Conservation (phyloP, 2,329 filamentous ascomycete genomes). For the Claviceps arundinis region DNA sequence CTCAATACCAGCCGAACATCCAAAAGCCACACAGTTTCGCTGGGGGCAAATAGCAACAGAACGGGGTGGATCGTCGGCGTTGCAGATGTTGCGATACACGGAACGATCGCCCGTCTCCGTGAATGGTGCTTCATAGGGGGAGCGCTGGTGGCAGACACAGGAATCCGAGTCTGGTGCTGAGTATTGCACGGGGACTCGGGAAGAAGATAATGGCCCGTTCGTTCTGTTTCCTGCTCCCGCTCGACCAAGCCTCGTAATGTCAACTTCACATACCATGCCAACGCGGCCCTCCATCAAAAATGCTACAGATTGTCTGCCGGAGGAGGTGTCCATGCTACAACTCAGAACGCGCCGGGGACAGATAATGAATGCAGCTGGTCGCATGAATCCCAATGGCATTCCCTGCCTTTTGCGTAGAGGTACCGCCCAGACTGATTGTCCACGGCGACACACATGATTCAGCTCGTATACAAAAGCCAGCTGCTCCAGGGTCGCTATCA, state of each 20-base stretch:
- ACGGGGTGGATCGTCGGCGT: conserved; percentile 47
- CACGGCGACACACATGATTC: conserved; percentile 21
- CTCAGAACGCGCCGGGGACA: conserved; percentile 45
- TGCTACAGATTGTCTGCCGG: conserved; percentile 39
- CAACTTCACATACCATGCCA: conserved; percentile 47
- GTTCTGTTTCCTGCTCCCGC: conserved; percentile 2
- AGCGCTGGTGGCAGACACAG: conserved; percentile 15
- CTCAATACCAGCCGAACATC: conserved; percentile 48
- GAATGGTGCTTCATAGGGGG: conserved; percentile 12
- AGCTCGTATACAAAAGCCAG: conserved; percentile 43
- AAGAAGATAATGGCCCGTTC: neutral
- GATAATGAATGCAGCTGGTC: conserved; percentile 36
- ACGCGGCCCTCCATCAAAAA: conserved; percentile 45
- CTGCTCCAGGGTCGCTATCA: conserved; percentile 40
- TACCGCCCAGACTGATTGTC: conserved; percentile 13
- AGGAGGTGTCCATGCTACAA: conserved; percentile 50
- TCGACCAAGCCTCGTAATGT: conserved; percentile 8
- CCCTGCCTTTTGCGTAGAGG: conserved; percentile 13
- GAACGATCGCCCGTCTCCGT: conserved; percentile 19
- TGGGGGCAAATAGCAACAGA: conserved; percentile 54
- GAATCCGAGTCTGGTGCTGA: neutral
- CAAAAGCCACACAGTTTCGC: conserved; percentile 50
- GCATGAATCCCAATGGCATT: conserved; percentile 18
- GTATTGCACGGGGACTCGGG: neutral
- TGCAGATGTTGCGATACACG: conserved; percentile 38